Percentiles rank a stretch among this genome's conserved stretches.
Evolutionary conservation across 768 basidiomycete species (phyloP).

Genomic region (Boletus rubropictus): DNA sequence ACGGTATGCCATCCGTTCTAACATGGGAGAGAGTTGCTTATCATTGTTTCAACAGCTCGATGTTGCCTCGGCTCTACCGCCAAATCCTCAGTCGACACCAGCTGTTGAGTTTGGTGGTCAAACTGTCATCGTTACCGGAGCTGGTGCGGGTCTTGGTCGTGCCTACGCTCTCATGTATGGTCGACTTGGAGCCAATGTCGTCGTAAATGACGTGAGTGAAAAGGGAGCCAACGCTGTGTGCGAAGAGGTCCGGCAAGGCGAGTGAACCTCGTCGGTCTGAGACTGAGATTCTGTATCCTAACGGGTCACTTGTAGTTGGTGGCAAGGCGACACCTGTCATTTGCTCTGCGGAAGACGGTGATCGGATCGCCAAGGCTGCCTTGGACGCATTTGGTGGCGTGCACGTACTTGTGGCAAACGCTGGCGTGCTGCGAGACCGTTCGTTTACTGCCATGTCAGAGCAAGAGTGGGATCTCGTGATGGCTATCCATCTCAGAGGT

Average conservation of each 20-base stretch:
- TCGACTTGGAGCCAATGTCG: slow-evolving; percentile 90
- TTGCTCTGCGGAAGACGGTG: slow-evolving; percentile 88
- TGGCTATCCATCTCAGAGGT: slow-evolving; percentile 83
- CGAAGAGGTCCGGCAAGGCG: slow-evolving; percentile 78
- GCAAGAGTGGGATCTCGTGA: slow-evolving; percentile 90
- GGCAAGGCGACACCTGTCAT: slow-evolving; percentile 82
- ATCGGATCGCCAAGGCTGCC: slow-evolving; percentile 80
- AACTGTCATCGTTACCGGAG: slow-evolving; percentile 91
- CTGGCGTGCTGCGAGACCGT: slow-evolving; percentile 91
- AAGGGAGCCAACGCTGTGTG: slow-evolving; percentile 81
- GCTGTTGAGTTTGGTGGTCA: slow-evolving; percentile 80
- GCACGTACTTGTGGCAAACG: slow-evolving; percentile 87
- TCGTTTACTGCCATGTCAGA: slow-evolving; percentile 86
- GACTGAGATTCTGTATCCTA: not conserved
- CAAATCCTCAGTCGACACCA: slow-evolving; percentile 65
- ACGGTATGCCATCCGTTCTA: slow-evolving; percentile 33
- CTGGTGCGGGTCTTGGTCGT: slow-evolving; percentile 91
- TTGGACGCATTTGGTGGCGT: slow-evolving; percentile 83
- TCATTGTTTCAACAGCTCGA: slow-evolving; percentile 45
- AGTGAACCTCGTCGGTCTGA: slow-evolving; percentile 8
- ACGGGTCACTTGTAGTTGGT: slow-evolving; percentile 48
- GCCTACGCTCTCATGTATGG: slow-evolving; percentile 90
- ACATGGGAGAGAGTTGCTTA: not conserved
- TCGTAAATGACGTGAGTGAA: slow-evolving; percentile 91
- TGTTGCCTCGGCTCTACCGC: slow-evolving; percentile 51